These are phyloP conservation scores for Aspergillus ibericus DNA, from an alignment of 2,329 filamentous ascomycete genomes.

Conservation along the genomic window DNA sequence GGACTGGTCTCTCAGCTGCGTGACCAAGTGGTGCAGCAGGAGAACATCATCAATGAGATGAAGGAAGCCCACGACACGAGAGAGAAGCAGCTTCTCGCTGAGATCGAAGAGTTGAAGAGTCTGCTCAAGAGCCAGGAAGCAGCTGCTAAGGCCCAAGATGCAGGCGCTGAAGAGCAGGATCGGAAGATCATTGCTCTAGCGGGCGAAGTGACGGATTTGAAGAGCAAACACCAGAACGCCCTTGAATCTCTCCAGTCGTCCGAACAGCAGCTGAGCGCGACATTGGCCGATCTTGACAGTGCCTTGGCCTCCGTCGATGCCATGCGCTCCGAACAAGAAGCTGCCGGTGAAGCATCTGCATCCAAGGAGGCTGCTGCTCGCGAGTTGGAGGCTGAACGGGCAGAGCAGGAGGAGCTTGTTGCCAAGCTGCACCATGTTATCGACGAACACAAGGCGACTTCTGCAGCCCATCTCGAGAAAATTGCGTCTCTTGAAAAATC, in stretches of 20 bases:
- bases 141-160: slow-evolving; percentile 37
- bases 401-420: slow-evolving; percentile 61
- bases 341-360: slow-evolving; percentile 28
- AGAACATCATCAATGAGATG: slow-evolving; percentile 73
- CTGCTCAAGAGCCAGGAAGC: slow-evolving; percentile 48
- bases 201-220: slow-evolving; percentile 71
- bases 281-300: slow-evolving; percentile 72
- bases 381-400: slow-evolving; percentile 52
- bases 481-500: slow-evolving; percentile 73
- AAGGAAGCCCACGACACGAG: slow-evolving; percentile 70
- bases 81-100: slow-evolving; percentile 70
- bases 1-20: slow-evolving; percentile 83
- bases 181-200: slow-evolving; percentile 66
- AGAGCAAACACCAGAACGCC: slow-evolving; percentile 70
- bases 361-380: slow-evolving; percentile 45
- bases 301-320: slow-evolving; percentile 57
- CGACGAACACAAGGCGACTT: slow-evolving; percentile 74
- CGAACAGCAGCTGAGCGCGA: slow-evolving; percentile 70
- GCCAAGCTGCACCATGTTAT: slow-evolving; percentile 70
- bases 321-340: slow-evolving; percentile 44
- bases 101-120: slow-evolving; percentile 68
- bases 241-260: slow-evolving; percentile 70
- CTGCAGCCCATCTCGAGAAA: slow-evolving; percentile 66
- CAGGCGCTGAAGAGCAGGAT: slow-evolving; percentile 47
- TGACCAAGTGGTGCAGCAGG: slow-evolving; percentile 83